Conservation (phyloP, 495 filamentous ascomycete species). For the Xeromyces bisporus region DNA sequence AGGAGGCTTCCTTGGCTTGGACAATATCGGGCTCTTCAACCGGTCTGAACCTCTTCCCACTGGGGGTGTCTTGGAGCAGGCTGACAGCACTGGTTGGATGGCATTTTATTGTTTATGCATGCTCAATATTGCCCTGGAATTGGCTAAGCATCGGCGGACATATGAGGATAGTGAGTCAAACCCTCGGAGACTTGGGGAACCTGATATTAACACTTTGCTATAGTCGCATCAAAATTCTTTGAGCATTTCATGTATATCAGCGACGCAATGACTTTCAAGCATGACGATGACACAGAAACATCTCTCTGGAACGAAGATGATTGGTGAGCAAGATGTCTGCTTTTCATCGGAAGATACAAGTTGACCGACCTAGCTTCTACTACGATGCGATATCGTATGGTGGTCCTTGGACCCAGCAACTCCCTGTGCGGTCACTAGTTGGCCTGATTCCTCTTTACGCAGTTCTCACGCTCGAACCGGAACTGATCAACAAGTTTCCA, state of each 20-base stretch:
- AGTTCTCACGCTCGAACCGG: conserved; percentile 79
- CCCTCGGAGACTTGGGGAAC: no score
- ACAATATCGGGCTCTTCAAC: conserved; percentile 96
- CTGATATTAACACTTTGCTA: no score
- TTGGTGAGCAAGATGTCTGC: conserved; percentile 23
- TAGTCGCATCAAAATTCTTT: conserved; percentile 89
- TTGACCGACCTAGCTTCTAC: conserved; percentile 47
- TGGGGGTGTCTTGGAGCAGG: conserved; percentile 83
- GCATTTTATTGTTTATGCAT: conserved; percentile 89
- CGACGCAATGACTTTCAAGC: conserved; percentile 90
- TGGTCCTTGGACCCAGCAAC: conserved; percentile 77
- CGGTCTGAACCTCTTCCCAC: conserved; percentile 93
- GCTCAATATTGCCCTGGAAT: conserved; percentile 88
- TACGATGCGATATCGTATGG: conserved; percentile 96
- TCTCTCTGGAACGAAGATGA: conserved; percentile 93
- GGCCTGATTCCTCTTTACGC: conserved; percentile 88
- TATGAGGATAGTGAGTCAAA: conserved; percentile 73
- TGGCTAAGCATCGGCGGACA: conserved; percentile 87
- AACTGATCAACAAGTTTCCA: conserved; percentile 79
- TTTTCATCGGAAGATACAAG: background rate
- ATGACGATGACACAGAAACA: conserved; percentile 57
- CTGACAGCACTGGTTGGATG: conserved; percentile 98
- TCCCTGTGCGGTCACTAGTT: conserved; percentile 80
- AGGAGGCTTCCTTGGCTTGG: conserved; percentile 87
- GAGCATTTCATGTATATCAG: conserved; percentile 96